phyloP scores from a whole-genome alignment of 441 rosid genomes.

The Mallotus japonicus region DNA sequence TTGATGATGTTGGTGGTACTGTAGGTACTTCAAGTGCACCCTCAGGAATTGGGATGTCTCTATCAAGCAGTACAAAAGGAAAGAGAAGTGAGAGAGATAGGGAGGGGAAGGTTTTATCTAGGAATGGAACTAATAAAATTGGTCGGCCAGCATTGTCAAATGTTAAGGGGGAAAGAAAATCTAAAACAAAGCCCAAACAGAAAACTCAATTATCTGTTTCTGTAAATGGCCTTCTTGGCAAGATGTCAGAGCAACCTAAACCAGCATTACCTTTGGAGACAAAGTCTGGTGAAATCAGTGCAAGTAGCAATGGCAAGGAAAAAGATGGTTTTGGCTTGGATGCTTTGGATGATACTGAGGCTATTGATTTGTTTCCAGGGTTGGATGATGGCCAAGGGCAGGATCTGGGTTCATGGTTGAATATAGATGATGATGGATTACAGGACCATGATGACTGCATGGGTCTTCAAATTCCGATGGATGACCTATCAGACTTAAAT shows the following conservation, averaged over 20 bases:
- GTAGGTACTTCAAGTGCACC: constrained; percentile 37
- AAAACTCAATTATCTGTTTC: constrained; percentile 81
- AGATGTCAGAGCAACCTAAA: constrained; percentile 62
- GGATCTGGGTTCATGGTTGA: constrained; percentile 93
- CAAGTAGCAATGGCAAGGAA: constrained; percentile 48
- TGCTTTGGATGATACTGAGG: constrained; percentile 64
- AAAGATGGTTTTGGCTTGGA: constrained; percentile 58
- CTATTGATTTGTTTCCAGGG: constrained; percentile 75
- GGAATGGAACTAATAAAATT: constrained; percentile 69
- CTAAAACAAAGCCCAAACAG: constrained; percentile 88
- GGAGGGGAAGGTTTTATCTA: constrained; percentile 77
- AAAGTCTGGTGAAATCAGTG: constrained; percentile 42
- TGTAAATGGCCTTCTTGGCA: constrained; percentile 63
- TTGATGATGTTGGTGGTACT: constrained; percentile 75
- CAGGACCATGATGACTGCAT: constrained; percentile 82
- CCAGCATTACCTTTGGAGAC: constrained; percentile 38
- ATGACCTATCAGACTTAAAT: constrained; percentile 92
- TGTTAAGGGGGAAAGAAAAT: constrained; percentile 81
- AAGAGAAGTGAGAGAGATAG: constrained; percentile 97
- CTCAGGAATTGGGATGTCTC: constrained; percentile 56
- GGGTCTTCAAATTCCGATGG: constrained; percentile 99
- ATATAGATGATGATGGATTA: constrained; percentile 88
- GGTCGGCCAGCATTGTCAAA: constrained; percentile 73
- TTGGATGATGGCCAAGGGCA: constrained; percentile 75
- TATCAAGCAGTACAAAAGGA: constrained; percentile 80